Evolutionary conservation across 1,139 yeast genomes (phyloP), one percentile per base, ranked within the genome.

Genomic region (Yamadazyma diddensiae): DNA sequence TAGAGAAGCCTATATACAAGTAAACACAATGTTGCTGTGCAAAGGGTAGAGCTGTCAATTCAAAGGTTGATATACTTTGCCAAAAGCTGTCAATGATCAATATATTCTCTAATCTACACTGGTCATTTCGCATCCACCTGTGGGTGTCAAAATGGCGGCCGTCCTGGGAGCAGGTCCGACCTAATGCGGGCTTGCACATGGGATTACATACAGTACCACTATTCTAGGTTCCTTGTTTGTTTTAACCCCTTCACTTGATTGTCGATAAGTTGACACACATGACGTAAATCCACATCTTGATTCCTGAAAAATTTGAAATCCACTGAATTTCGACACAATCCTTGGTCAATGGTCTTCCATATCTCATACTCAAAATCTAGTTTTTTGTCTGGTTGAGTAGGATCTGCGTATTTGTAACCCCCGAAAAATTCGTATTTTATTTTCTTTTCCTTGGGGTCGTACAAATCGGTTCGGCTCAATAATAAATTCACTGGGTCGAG

Each of bases 351-450:
- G 22, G 43, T 52, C 21, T 39, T 45, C 70, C 70, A 65, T 42
- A 59, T 65, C 28, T 55, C 57, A 15, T 49, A 46, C 37, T 65
- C 71, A 37, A 65, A 65, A 37, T 64, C 66, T 6, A 44, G 31
- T 12, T 46, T 38, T 23, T 43, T 42, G 13, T 37, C 43, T 26
- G 34, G 45, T 30, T 39, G 37, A 11, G 29, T 34, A 1, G 49
- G 49, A 31, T 45, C 49, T 30, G 42, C 41, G 30, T 52, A 57
- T 5, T 48, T 46, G 31, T 59, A 52, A 11, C 53, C 52, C n/a
- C 56, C 52, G 37, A 55, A 65, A 12, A 63, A 35, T 36, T 62
- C 51, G 38, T 59, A 59, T 29, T 53, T 60, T 28, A 63, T 39
- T 28, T 42, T 48, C 17, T 51, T 43, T 5, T 49, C 42, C 11